Conservation (phyloP, 371 early-diverging fungal genomes). For the Actinomortierella wolfii region DNA sequence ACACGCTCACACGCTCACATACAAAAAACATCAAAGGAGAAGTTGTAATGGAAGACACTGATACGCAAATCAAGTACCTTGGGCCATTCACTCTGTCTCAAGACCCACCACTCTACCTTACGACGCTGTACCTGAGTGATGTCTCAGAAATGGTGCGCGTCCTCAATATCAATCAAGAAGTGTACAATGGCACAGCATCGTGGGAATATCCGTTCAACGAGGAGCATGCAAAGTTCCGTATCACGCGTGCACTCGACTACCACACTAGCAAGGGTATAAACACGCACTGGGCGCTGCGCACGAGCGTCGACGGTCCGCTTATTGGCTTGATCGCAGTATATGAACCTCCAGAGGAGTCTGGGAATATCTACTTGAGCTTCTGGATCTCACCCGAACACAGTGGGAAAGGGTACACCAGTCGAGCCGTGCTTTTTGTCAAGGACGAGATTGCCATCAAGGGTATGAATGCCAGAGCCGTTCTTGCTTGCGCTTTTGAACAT, state of each 20-base stretch:
- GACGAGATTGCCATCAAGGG: no score
- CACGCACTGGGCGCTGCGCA: constrained; percentile 38
- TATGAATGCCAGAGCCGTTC: no score
- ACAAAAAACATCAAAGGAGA: no score
- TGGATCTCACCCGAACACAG: no score
- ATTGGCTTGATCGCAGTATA: constrained; percentile 34
- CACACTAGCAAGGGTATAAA: constrained; percentile 14
- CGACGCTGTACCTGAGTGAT: constrained; percentile 19
- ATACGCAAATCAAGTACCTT: constrained; percentile 1
- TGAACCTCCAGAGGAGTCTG: no score
- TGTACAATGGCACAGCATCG: constrained; percentile 33
- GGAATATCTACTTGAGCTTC: no score
- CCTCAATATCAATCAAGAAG: constrained; percentile 28
- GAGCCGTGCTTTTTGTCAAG: no score
- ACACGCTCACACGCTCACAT: no score
- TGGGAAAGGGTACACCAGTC: no score
- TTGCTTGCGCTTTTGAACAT: no score
- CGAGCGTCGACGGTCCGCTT: constrained; percentile 20
- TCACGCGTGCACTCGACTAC: constrained; percentile 5
- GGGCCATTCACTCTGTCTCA: constrained; percentile 15
- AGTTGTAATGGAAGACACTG: no score
- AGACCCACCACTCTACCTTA: constrained; percentile 30
- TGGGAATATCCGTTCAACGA: constrained; percentile 34
- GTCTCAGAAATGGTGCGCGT: constrained; percentile 37
- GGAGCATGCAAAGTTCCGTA: constrained; percentile 14